Evolutionary conservation across 2,329 filamentous ascomycete genomes (phyloP), one percentile per base, ranked within the genome.

Genomic region (Cryoendolithus antarcticus): DNA sequence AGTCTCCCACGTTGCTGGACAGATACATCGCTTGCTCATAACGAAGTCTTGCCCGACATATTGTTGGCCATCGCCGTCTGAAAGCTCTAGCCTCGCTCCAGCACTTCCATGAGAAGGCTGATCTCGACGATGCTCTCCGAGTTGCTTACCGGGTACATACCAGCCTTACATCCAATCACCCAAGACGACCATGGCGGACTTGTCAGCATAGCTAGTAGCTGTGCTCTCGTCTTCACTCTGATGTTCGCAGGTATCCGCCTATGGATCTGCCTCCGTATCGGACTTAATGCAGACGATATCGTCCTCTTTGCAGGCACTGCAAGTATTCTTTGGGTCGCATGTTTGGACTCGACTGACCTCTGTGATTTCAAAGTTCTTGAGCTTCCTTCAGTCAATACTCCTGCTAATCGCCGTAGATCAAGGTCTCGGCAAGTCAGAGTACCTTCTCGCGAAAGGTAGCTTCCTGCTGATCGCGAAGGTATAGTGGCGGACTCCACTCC

Each of bases 401-500:
- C 13, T 40, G 8, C 35, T 40, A n/a, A 34, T 24, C 6, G 38
- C 38, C 4, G 34, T 32, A 35, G 35, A 33, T 11, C 19, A 35
- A 15, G 38, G 38, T 9, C 33, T 40, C n/a, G 38, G 38, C 4
- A 40, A 32, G 11, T 27, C 38, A 6, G 19, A 27, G 4, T 28
- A 6, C 8, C 10, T 40, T 11, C 7, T 40, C 29, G 28, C 28
- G 6, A 2, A 10, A 5, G 8, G n/a, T n/a, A 9, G 28, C 3
- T 6, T 13, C 8, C 33, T 2, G 34, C 34, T n/a, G 39, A 40
- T 27, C 24, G 24, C 24, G 30, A 37, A 40, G 39, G 38, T 40
- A 31, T 28, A n/a, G n/a, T n/a, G n/a, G n/a, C n/a, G n/a, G n/a
- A n/a, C n/a, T n/a, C n/a, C n/a, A n/a, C n/a, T n/a, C n/a, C n/a